These are phyloP conservation scores for Nicotiana tomentosiformis DNA, from an alignment of 257 asterid genomes.

Conservation along the genomic window DNA sequence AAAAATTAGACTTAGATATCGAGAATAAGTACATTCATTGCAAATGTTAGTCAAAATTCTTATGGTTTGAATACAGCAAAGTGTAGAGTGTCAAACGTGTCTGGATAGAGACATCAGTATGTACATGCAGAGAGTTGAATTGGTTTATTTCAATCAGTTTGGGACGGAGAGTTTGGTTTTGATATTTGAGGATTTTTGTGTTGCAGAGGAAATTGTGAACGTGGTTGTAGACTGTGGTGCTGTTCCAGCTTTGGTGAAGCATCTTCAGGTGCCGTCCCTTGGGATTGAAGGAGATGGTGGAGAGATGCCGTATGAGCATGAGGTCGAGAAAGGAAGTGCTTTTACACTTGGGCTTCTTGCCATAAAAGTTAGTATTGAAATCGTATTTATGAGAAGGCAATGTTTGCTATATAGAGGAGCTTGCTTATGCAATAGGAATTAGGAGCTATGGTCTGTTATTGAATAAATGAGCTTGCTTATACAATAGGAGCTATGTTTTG, in stretches of 20 bases:
- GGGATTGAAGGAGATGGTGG: conserved; percentile 46
- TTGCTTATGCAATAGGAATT: neutral
- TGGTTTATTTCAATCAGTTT: neutral
- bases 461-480: neutral
- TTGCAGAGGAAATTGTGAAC: conserved; percentile 87
- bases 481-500: neutral
- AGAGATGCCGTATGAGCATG: conserved; percentile 60
- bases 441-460: neutral
- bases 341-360: conserved; percentile 96
- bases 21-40: too few species aligned
- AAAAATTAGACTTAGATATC: too few species aligned
- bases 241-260: conserved; percentile 78
- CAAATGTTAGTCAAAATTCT: conserved; percentile 14
- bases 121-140: neutral
- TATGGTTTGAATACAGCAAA: neutral
- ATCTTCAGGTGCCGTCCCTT: conserved; percentile 56
- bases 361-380: conserved; percentile 54
- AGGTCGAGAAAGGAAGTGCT: conserved; percentile 98
- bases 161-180: conserved; percentile 10
- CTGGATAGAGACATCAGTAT: neutral
- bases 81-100: neutral
- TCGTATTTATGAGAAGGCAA: neutral
- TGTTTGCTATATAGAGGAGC: neutral
- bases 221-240: conserved; percentile 87
- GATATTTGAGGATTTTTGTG: conserved; percentile 26